Percentiles rank a stretch among this genome's conserved stretches.
phyloP scores from a whole-genome alignment of 2,329 filamentous ascomycete genomes.

The Sclerotiophoma versabilis region DNA sequence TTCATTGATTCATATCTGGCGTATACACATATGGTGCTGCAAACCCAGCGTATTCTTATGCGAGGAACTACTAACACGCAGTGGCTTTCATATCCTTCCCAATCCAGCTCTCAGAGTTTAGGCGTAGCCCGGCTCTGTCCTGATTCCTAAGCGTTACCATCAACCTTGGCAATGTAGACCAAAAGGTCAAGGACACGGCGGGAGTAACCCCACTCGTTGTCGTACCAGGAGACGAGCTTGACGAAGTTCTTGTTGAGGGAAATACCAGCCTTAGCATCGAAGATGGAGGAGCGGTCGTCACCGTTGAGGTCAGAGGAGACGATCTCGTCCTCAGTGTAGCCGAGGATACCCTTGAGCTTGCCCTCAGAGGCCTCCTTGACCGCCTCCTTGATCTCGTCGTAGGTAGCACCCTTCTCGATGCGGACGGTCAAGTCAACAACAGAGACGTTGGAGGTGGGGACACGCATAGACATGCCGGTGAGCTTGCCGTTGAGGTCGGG shows the following conservation, averaged over 20 bases:
- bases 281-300: constrained; percentile 94
- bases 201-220: constrained; percentile 99
- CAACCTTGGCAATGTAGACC: constrained; percentile 54
- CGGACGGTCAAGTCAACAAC: constrained; percentile 97
- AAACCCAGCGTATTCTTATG: constrained; percentile 27
- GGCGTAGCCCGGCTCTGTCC: constrained; percentile 46
- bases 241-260: constrained; percentile 98
- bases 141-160: constrained; percentile 53
- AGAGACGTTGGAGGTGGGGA: constrained; percentile 97
- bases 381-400: constrained; percentile 91
- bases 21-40: constrained; percentile 24
- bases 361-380: constrained; percentile 86
- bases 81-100: constrained; percentile 15
- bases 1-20: constrained; percentile 42
- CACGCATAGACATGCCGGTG: constrained; percentile 99
- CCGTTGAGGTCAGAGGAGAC: constrained; percentile 95
- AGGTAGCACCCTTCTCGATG: constrained; percentile 85
- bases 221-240: constrained; percentile 98
- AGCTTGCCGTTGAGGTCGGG: constrained; percentile 98
- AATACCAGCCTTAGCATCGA: constrained; percentile 99
- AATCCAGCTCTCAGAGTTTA: constrained; percentile 38
- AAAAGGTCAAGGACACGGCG: constrained; percentile 70
- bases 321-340: constrained; percentile 95
- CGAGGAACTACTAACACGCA: constrained; percentile 12
- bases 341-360: constrained; percentile 87